Percentiles rank a stretch among this genome's conserved stretches.
Conservation (phyloP, 768 basidiomycete species). For the Pisolithus sp. region DNA sequence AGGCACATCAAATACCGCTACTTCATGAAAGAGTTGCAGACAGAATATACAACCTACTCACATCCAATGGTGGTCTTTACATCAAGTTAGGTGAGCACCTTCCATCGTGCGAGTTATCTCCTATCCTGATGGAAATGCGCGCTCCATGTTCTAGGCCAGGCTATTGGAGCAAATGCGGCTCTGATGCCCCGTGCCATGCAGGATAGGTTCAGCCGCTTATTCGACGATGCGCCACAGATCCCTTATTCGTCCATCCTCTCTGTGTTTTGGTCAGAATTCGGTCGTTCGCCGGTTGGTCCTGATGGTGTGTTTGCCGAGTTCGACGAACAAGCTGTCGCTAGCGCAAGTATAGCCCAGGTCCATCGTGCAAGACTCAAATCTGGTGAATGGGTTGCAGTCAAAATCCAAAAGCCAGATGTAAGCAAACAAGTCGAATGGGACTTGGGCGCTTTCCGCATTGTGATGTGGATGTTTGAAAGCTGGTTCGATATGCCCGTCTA, state of each 20-base stretch:
- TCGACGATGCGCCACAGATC: conserved; percentile 85
- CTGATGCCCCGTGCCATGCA: conserved; percentile 80
- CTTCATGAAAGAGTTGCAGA: conserved; percentile 83
- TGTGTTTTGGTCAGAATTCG: conserved; percentile 68
- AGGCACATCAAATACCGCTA: conserved; percentile 65
- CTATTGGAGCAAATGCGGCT: conserved; percentile 80
- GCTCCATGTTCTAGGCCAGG: conserved; percentile 43
- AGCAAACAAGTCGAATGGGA: conserved; percentile 84
- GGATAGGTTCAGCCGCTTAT: conserved; percentile 72
- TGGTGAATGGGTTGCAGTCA: conserved; percentile 79
- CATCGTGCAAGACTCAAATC: conserved; percentile 63
- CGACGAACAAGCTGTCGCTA: conserved; percentile 70
- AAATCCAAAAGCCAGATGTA: conserved; percentile 88
- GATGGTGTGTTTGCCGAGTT: conserved; percentile 75
- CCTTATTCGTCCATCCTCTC: conserved; percentile 60
- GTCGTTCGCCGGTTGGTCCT: conserved; percentile 55
- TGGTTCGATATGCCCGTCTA: conserved; percentile 85
- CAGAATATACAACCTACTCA: conserved; percentile 69
- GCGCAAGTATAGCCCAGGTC: conserved; percentile 90
- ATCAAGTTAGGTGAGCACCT: conserved; percentile 64
- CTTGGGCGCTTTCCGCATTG: conserved; percentile 57
- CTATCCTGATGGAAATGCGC: not conserved
- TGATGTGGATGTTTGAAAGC: conserved; percentile 76
- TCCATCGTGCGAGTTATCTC: conserved; percentile 2
- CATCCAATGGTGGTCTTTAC: conserved; percentile 78